Percentiles rank a stretch among this genome's conserved stretches.
These are phyloP conservation scores for Suillus occidentalis DNA, from an alignment of 768 basidiomycete genomes.

Conservation along the genomic window DNA sequence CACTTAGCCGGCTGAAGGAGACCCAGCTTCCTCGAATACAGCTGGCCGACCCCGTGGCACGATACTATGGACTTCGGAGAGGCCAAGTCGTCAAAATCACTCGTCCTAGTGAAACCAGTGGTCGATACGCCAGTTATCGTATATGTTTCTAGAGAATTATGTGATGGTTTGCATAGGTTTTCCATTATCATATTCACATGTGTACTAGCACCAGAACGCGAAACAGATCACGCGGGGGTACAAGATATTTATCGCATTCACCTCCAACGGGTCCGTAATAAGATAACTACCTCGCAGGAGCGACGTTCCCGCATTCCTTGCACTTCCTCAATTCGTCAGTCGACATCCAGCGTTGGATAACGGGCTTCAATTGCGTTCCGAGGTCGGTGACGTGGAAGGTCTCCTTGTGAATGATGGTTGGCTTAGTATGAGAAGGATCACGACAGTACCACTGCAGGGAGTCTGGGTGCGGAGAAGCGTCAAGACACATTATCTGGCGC, in stretches of 20 bases:
- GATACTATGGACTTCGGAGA: constrained; percentile 93
- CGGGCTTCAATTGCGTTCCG: constrained; percentile 89
- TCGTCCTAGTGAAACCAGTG: constrained; percentile 93
- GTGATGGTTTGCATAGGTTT: background rate
- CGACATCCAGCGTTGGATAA: constrained; percentile 83
- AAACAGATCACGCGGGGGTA: constrained; percentile 1
- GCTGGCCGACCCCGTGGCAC: constrained; percentile 93
- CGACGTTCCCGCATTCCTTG: constrained; percentile 63
- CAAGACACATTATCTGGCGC: background rate
- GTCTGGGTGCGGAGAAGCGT: constrained; percentile 48
- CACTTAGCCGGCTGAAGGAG: constrained; percentile 86
- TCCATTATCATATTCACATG: constrained; percentile 6
- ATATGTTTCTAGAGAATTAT: constrained; percentile 67
- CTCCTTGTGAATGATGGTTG: constrained; percentile 82
- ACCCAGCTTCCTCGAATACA: constrained; percentile 98
- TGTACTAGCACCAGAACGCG: background rate
- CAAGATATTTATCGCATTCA: constrained; percentile 3
- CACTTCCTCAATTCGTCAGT: constrained; percentile 68
- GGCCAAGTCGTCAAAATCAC: constrained; percentile 99
- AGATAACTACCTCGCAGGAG: constrained; percentile 49
- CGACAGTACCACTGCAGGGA: constrained; percentile 92
- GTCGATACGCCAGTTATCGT: constrained; percentile 89
- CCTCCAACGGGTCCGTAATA: background rate
- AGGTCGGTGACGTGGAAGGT: constrained; percentile 87
- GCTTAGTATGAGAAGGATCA: constrained; percentile 54